A percentile compares a stretch with the other conserved stretches of the same genome.
These are phyloP conservation scores for Cystobasidium slooffiae DNA, from an alignment of 1,284 basidiomycete species.

Conservation along the genomic window DNA sequence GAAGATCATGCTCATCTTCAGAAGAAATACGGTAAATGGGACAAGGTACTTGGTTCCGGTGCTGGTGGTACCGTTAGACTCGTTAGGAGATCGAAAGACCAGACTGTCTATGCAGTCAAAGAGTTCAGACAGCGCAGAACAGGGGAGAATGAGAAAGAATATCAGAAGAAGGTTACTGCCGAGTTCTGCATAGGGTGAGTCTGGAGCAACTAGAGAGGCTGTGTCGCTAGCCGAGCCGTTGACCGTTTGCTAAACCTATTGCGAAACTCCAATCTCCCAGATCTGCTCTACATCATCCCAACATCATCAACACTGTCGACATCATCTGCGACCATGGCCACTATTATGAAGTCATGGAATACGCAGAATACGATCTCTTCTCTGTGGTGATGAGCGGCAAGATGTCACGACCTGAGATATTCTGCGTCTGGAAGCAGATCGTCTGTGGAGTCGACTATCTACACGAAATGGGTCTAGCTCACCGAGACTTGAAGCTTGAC, in stretches of 20 bases:
- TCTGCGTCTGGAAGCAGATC: constrained; percentile 98
- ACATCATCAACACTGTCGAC: constrained; percentile 98
- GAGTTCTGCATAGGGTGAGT: constrained; percentile 74
- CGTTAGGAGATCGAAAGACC: constrained; percentile 74
- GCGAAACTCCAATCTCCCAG: constrained; percentile 60
- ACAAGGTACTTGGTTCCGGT: constrained; percentile 89
- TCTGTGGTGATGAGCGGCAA: constrained; percentile 99
- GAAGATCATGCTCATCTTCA: constrained; percentile 78
- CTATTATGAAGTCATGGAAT: constrained; percentile 99
- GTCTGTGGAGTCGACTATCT: constrained; percentile 98
- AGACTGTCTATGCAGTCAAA: constrained; percentile 89
- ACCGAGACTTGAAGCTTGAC: constrained; percentile 98
- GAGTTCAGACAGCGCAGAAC: constrained; percentile 97
- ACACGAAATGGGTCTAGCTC: constrained; percentile 94
- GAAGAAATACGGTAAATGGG: constrained; percentile 99
- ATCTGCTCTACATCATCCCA: constrained; percentile 89
- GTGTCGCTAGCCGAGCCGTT: no score
- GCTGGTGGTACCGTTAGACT: constrained; percentile 97
- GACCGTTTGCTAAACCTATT: background rate
- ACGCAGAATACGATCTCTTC: constrained; percentile 97
- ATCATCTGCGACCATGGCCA: constrained; percentile 97
- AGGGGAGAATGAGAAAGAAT: constrained; percentile 98
- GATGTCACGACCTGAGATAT: constrained; percentile 97
- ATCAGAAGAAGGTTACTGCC: constrained; percentile 98
- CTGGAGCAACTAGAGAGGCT: no score